Base-by-base conservation (phyloP, 371 early-diverging fungal species). In the Blastocladiella emersonii region DNA sequence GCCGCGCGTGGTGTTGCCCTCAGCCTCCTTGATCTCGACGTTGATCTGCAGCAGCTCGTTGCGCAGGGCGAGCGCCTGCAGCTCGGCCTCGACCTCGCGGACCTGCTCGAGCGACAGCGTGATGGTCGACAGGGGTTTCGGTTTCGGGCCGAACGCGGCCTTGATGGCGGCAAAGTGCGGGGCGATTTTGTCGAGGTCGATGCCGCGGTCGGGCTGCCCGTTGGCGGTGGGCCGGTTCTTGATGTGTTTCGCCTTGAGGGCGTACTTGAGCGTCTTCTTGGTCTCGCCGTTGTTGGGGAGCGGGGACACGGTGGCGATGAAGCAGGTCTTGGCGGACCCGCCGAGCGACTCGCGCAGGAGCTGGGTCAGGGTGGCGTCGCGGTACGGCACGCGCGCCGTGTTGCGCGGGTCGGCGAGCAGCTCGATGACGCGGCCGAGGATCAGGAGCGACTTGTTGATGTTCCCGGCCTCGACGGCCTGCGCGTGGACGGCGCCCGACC, bases 291-390 rank as follows among this genome's bases (percentile, higher is more conserved):
- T 70, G 64, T 84, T 86, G 51, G 76, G 76, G 0, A 85, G 82
- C 0, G 92, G 92, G 4, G 91, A 89, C 37, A 96, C 84, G n/a
- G 88, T 91, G 10, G 95, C 97, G 61, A 97, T 90, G 68, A 98
- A 93, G 63, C 93, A 89, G 2, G 96, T 92, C 67, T 94, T 92
- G 21, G 96, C 91, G 34, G 84, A 74, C 1, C 97, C 97, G 62
- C 93, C 93, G 2, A 99, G 79, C 0, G 98, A 95, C 70, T 93
- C 92, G 73, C 95, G 92, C n/a, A 99, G 71, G 0, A 99, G 71
- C 12, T 95, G 72, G 0, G 99, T 99, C 34, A 99, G 76, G 69
- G 74, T 75, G 27, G 67, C 61, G 36, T 68, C 78, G 57, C 95
- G 78, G 71, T 91, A 98, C 0, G 98, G 98, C 35, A 98, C 82